Evolutionary conservation across 2,329 filamentous ascomycete genomes (phyloP), one percentile per base, ranked within the genome.

Genomic region (Mycocentrospora acerina): DNA sequence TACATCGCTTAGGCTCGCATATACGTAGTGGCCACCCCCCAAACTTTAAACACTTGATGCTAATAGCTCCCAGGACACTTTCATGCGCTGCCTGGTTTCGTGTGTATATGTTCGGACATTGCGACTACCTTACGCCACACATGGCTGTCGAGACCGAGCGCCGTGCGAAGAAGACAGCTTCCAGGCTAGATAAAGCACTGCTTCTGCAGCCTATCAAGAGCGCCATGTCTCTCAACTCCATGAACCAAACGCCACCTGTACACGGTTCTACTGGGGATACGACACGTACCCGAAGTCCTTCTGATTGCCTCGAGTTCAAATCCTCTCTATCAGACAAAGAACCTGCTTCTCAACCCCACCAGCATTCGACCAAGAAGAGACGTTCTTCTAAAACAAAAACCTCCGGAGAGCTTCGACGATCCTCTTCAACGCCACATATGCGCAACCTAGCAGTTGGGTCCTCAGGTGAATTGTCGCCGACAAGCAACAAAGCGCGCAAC

Each of bases 401-500:
- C n/a, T 53, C 64, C n/a, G 47, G 56, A 24, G 59, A 65, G 34
- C 64, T 74, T 40, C 65, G 70, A 46, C 63, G 71, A 34, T 68
- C 70, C 32, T 62, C 66, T 5, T 75, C 74, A 12, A 75, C 71
- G 44, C 72, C 74, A 47, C 72, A 74, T 53, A 67, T 75, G 56
- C 71, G 68, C 52, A 70, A 66, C 36, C 49, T 70, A 25, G 58
- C 62, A 15, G 51, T 66, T 14, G 51, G 54, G 24, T 66, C 64
- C 24, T 60, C 62, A 28, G 64, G 65, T 55, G 69, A 70, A 25
- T 58, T 75, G 48, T 73, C 72, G 45, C 71, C 72, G 35, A 69
- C 67, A 29, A 76, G 79, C 24, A 80, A 86, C 55, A 86, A 86
- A 64, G 81, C 82, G 62, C 82, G 90, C 62, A 96, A 95, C 68